Conservation (phyloP, 805 yeast species). For the Kazachstania bromeliacearum region DNA sequence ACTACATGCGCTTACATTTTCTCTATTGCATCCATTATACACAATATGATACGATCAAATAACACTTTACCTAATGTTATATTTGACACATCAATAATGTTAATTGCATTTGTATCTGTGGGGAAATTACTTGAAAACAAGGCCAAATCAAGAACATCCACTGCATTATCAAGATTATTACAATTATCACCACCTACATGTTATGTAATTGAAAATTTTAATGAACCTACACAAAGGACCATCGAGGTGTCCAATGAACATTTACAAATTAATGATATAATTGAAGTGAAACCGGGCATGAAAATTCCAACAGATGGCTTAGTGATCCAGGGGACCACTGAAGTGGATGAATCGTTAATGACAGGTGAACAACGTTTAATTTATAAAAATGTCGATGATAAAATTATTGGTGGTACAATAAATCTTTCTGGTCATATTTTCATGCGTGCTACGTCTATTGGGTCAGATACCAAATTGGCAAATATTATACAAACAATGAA, state of each 20-base stretch:
- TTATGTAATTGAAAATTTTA: conserved; percentile 36
- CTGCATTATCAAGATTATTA: conserved; percentile 72
- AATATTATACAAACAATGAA: conserved; percentile 80
- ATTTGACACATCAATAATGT: conserved; percentile 83
- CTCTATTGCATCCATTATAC: conserved; percentile 54
- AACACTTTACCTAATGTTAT: conserved; percentile 51
- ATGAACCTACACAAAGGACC: conserved; percentile 1
- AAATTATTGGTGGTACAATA: conserved; percentile 82
- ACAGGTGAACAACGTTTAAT: conserved; percentile 89
- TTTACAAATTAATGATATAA: conserved; percentile 67
- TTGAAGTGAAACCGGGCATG: conserved; percentile 74
- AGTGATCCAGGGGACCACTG: conserved; percentile 68
- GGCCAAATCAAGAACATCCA: conserved; percentile 90
- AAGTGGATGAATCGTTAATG: conserved; percentile 77
- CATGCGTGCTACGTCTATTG: conserved; percentile 60
- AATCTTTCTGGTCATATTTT: conserved; percentile 70
- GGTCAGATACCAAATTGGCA: conserved; percentile 76
- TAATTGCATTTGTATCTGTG: conserved; percentile 69
- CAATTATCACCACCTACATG: conserved; percentile 76
- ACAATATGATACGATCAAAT: conserved; percentile 31
- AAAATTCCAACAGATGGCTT: conserved; percentile 89
- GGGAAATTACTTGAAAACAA: conserved; percentile 89
- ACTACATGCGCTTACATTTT: conserved; percentile 70
- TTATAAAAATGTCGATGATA: conserved; percentile 47
- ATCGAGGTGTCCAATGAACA: conserved; percentile 59